Conservation (phyloP, 257 asterid species). For the Fraxinus pennsylvanica region DNA sequence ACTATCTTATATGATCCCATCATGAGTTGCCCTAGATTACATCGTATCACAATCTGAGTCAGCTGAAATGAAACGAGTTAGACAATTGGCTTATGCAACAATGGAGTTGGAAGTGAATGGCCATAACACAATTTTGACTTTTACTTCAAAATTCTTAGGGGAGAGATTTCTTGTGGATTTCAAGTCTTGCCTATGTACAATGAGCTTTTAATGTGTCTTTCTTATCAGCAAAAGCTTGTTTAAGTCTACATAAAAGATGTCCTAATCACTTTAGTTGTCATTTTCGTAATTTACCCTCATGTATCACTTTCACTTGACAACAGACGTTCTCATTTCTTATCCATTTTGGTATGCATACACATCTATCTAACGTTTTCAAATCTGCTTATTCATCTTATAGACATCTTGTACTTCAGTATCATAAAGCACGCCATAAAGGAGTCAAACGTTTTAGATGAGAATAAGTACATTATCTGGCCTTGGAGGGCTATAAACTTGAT, state of each 20-base stretch:
- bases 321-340: background rate
- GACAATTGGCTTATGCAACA: constrained; percentile 16
- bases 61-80: constrained; percentile 17
- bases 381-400: background rate
- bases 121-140: background rate
- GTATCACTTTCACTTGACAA: background rate
- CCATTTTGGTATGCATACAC: background rate
- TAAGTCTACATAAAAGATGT: background rate
- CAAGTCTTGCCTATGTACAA: background rate
- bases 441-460: background rate
- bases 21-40: background rate
- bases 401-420: background rate
- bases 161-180: no score
- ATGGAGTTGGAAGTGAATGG: background rate
- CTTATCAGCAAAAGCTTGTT: no score
- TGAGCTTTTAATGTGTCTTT: no score
- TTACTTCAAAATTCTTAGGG: background rate
- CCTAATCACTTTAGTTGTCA: background rate
- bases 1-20: background rate
- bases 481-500: background rate
- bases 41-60: constrained; percentile 15
- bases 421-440: background rate
- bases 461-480: background rate
- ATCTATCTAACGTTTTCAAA: no score
- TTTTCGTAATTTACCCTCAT: no score